Base-by-base conservation (phyloP, 2,329 filamentous ascomycete genomes). In the Xylaria sp. region DNA sequence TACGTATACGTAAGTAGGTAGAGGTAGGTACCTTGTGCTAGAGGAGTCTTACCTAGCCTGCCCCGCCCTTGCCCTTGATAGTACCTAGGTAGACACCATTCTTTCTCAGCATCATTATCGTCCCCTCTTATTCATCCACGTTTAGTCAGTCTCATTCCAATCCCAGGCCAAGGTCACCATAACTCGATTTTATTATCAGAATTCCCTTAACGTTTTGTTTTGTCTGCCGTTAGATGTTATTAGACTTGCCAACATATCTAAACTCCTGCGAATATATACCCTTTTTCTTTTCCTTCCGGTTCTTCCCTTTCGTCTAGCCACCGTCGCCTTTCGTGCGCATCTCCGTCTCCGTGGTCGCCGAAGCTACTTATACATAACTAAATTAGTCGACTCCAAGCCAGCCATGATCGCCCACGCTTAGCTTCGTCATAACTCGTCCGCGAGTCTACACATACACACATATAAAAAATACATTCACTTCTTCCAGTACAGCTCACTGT, bases 331-430 rank as follows among this genome's bases (percentile, higher is more conserved):
- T 10, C 29, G 49, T 22, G 29, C 29, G 29, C 25, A 31, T 53
- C 10, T 36, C 49, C 20, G 10, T 36, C 22, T 33, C 49, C 13
- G 49, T 31, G 17, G 49, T 22, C 47, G 13, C 49, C 49, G 29
- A 33, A 36, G 29, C 49, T 53, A 53, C 29, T 36, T 36, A 33
- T 50, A 22, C 10, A 44, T 3, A 29, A 31, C 15, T 39, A 11
- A 17, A 25, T 29, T 50, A 44, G 58, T 25, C 47, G 15, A 13
- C 10, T 15, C 29, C 39, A 50, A 29, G 50, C 33, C 59, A 29
- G 50, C 33, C 59, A 49, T 56, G 60, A 49, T 56, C 42, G 39
- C 33, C 38, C 31, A 39, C 39, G 15, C 33, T 49, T 62, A 55
- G 60, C 44, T 53, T 39, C 39, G 5, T 5, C 33, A 42, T 31